Evolutionary conservation across 164 flowering plant species (phyloP).

Genomic region (Warburgia ugandensis): DNA sequence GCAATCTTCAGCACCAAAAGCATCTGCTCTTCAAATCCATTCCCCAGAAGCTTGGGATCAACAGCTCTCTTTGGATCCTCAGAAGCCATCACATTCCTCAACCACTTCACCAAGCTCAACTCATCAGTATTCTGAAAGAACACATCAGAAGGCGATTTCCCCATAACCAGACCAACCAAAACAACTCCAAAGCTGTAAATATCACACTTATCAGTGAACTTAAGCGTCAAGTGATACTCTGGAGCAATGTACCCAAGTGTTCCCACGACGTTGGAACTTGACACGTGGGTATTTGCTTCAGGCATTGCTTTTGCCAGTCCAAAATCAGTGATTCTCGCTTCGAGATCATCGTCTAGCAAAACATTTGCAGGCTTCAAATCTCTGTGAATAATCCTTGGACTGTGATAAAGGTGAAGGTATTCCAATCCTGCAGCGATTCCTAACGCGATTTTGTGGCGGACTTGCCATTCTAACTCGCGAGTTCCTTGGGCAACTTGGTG

Average conservation of each 20-base stretch:
- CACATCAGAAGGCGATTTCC: slow-evolving; percentile 68
- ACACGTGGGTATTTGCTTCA: slow-evolving; percentile 54
- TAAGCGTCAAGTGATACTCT: slow-evolving; percentile 74
- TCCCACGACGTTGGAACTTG: slow-evolving; percentile 74
- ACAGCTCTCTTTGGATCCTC: slow-evolving; percentile 61
- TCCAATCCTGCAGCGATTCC: slow-evolving; percentile 83
- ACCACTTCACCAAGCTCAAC: slow-evolving; percentile 75
- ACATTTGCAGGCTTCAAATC: slow-evolving; percentile 87
- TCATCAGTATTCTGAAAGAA: slow-evolving; percentile 64
- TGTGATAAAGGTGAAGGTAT: slow-evolving; percentile 64
- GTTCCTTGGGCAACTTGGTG: slow-evolving; percentile 34
- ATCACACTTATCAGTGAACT: slow-evolving; percentile 93
- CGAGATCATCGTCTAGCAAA: slow-evolving; percentile 82
- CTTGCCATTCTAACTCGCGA: slow-evolving; percentile 56
- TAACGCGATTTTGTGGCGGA: slow-evolving; percentile 49
- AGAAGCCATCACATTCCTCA: slow-evolving; percentile 73
- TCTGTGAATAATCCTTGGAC: slow-evolving; percentile 72
- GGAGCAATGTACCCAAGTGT: slow-evolving; percentile 92
- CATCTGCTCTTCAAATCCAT: slow-evolving; percentile 74
- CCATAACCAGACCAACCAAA: slow-evolving; percentile 62
- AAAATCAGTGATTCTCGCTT: slow-evolving; percentile 83
- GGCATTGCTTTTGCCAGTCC: slow-evolving; percentile 89
- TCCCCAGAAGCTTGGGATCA: slow-evolving; percentile 53
- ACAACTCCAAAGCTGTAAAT: slow-evolving; percentile 84
- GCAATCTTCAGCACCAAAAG: slow-evolving; percentile 79